Evolutionary conservation across 2,329 filamentous ascomycete species (phyloP).

Genomic region (Epichloe sibirici): DNA sequence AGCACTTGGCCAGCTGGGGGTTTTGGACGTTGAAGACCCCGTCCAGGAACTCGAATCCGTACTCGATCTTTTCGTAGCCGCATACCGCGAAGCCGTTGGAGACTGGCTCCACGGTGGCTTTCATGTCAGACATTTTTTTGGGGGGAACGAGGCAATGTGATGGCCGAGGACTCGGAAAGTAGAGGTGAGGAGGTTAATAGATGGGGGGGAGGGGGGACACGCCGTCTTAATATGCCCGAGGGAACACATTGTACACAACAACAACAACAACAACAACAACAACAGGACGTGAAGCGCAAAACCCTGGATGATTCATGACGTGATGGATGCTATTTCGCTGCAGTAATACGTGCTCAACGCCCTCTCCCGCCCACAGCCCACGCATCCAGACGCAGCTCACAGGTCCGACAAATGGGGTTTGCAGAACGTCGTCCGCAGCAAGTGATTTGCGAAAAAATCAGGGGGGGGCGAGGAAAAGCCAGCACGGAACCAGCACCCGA

Average conservation of each 20-base stretch:
- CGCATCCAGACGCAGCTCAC: background rate
- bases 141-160: background rate
- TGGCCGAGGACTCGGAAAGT: conserved; percentile 9
- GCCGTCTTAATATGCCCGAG: too few relatives aligned
- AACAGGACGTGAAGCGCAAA: too few relatives aligned
- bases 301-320: background rate
- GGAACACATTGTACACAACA: too few relatives aligned
- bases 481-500: too few relatives aligned
- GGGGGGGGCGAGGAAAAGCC: too few relatives aligned
- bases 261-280: too few relatives aligned
- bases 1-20: conserved; percentile 50
- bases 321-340: background rate
- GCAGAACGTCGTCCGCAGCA: background rate
- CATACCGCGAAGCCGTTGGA: conserved; percentile 55
- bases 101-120: conserved; percentile 52
- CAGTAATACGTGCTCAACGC: background rate
- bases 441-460: too few relatives aligned
- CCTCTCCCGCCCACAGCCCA: background rate
- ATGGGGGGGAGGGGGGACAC: too few relatives aligned
- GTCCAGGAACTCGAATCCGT: conserved; percentile 63
- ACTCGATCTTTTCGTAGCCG: conserved; percentile 65
- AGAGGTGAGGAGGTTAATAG: background rate
- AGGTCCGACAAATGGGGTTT: background rate
- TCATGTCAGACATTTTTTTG: conserved; percentile 52
- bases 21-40: conserved; percentile 52